Evolutionary conservation across 148 eudicot species (phyloP).

Genomic region (Salicornia ramosissima): DNA sequence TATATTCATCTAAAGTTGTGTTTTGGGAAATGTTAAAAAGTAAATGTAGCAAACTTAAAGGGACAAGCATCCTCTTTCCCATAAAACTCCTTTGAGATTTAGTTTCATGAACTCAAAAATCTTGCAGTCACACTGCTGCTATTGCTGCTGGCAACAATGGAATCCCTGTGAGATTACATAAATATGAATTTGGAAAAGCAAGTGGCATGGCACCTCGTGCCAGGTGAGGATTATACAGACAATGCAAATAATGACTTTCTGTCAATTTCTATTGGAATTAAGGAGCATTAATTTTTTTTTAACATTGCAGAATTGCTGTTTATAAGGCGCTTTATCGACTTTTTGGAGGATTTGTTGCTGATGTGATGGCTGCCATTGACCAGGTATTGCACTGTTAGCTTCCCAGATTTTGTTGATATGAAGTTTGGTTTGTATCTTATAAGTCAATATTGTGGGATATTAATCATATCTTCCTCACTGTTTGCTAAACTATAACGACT

Average conservation of each 20-base stretch:
- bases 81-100: not conserved
- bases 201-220: constrained; percentile 99
- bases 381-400: constrained; percentile 42
- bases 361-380: constrained; percentile 94
- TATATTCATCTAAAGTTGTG: no score
- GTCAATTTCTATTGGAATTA: not conserved
- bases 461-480: not conserved
- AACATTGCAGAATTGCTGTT: constrained; percentile 71
- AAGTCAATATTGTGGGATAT: not conserved
- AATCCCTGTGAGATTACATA: constrained; percentile 85
- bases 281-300: not conserved
- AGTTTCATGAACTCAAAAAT: constrained; percentile 11
- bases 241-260: not conserved
- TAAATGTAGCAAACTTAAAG: no score
- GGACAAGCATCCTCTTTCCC: no score
- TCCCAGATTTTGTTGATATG: not conserved
- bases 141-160: constrained; percentile 99
- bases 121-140: constrained; percentile 85
- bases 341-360: constrained; percentile 97
- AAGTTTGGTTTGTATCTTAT: not conserved
- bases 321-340: constrained; percentile 94
- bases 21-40: no score
- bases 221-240: constrained; percentile 45
- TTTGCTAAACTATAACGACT: not conserved
- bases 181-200: constrained; percentile 89